A percentile compares a stretch with the other conserved stretches of the same genome.
These are phyloP conservation scores for Prunus fruticosa DNA, from an alignment of 306 rosid genomes.

Conservation along the genomic window DNA sequence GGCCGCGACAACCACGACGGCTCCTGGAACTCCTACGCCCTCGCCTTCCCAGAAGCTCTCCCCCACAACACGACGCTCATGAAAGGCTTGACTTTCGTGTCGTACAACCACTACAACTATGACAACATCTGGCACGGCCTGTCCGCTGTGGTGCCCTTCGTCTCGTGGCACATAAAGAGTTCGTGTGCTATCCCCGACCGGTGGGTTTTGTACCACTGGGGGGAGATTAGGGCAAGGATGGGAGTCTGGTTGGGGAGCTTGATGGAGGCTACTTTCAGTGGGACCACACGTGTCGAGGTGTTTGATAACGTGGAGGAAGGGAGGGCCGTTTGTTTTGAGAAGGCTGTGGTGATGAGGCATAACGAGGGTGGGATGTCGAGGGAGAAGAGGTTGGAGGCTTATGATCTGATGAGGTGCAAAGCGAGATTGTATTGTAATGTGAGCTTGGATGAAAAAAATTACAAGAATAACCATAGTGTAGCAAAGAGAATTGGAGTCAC, in stretches of 20 bases:
- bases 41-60: slow-evolving; percentile 56
- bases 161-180: slow-evolving; percentile 53
- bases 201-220: slow-evolving; percentile 69
- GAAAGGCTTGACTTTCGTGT: slow-evolving; percentile 57
- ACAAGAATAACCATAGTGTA: background rate
- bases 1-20: slow-evolving; percentile 62
- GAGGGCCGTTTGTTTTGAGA: slow-evolving; percentile 54
- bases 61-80: slow-evolving; percentile 51
- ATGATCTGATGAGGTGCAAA: slow-evolving; percentile 61
- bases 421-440: slow-evolving; percentile 56
- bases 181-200: slow-evolving; percentile 35
- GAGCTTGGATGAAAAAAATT: background rate
- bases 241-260: slow-evolving; percentile 38
- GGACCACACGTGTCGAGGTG: slow-evolving; percentile 32
- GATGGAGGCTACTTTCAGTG: slow-evolving; percentile 58
- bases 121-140: slow-evolving; percentile 68
- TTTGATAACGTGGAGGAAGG: slow-evolving; percentile 30
- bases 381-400: slow-evolving; percentile 52
- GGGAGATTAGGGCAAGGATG: slow-evolving; percentile 54
- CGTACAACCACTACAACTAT: slow-evolving; percentile 65
- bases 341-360: slow-evolving; percentile 71
- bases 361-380: slow-evolving; percentile 74
- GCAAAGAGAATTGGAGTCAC: slow-evolving; percentile 42
- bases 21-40: slow-evolving; percentile 60
- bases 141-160: slow-evolving; percentile 53